Evolutionary conservation across 352 stramenopile species (phyloP).

Genomic region (Globisporangium irregulare): DNA sequence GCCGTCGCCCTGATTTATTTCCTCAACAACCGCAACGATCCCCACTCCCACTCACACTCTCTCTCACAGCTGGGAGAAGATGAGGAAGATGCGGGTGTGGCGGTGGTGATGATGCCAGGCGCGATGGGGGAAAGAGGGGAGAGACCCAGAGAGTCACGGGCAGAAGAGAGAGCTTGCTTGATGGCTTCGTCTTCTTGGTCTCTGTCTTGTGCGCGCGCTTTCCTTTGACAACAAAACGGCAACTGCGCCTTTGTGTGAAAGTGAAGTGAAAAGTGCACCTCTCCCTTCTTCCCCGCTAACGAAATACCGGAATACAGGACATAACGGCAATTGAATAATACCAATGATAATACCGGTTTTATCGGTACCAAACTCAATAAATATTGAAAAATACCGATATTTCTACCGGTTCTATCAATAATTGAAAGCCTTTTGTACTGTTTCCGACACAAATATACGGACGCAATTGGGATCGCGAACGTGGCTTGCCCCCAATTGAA

Average conservation of each 20-base stretch:
- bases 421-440: not conserved
- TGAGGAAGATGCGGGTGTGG: not conserved
- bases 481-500: not conserved
- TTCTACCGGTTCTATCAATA: not conserved
- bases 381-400: not conserved
- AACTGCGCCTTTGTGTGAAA: not conserved
- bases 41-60: not conserved
- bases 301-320: not conserved
- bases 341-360: not conserved
- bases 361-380: too few species aligned
- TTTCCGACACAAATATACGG: not conserved
- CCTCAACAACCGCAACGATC: not conserved
- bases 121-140: not conserved
- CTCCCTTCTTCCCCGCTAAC: not conserved
- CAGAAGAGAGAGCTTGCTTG: not conserved
- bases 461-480: not conserved
- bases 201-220: not conserved
- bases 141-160: not conserved
- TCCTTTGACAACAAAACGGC: constrained; percentile 1
- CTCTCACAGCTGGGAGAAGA: not conserved
- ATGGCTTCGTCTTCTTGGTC: not conserved
- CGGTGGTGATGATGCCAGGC: not conserved
- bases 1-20: constrained; percentile 4
- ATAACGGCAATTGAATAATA: not conserved
- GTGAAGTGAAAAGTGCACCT: constrained; percentile 1